Evolutionary conservation across 2,329 filamentous ascomycete species (phyloP).

Genomic region (Tolypocladium guangdongense): DNA sequence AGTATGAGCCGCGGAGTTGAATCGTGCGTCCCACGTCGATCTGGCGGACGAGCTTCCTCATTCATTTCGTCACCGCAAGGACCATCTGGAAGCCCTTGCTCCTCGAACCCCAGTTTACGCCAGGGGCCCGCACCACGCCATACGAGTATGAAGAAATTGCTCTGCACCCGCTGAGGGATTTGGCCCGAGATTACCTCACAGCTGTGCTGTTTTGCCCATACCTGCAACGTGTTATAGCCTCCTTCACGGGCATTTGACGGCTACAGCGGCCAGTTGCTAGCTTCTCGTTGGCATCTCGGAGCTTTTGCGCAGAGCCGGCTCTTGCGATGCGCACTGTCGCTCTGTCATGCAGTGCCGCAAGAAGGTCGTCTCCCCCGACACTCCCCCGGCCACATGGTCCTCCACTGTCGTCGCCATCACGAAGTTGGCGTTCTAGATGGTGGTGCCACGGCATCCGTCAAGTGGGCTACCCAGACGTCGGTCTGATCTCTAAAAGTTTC

Average conservation of each 20-base stretch:
- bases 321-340: not conserved
- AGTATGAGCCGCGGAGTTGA: not conserved
- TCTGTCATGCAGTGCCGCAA: not conserved
- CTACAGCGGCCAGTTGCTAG: not conserved
- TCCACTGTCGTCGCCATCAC: not conserved
- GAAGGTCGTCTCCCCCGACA: not conserved
- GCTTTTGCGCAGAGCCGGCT: not conserved
- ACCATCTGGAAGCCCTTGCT: not conserved
- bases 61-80: not conserved
- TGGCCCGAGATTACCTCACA: too few relatives aligned
- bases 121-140: not conserved
- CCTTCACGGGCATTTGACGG: not conserved
- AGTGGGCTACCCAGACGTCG: not conserved
- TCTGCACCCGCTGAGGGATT: not conserved
- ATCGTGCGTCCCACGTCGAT: not conserved
- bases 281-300: not conserved
- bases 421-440: not conserved
- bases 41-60: constrained; percentile 1
- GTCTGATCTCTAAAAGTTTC: not conserved
- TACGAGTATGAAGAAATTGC: not conserved
- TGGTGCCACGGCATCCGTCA: not conserved
- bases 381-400: not conserved
- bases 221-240: not conserved
- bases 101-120: not conserved
- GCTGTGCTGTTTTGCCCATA: too few relatives aligned